Evolutionary conservation across 305 asterid genomes (phyloP).

Genomic region (Caryopteris hybrid): DNA sequence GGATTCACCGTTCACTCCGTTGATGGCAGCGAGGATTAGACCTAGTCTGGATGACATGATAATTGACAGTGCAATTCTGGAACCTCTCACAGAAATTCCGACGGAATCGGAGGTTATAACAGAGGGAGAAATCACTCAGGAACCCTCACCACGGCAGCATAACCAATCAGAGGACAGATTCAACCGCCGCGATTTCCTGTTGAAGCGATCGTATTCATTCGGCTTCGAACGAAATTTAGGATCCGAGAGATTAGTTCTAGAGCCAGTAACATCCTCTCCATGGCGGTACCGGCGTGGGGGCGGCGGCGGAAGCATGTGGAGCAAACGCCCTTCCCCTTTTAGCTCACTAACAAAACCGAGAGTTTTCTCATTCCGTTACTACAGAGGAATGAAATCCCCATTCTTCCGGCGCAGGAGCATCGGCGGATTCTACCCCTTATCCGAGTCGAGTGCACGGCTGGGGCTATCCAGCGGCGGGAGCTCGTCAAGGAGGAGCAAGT

Average conservation of each 20-base stretch:
- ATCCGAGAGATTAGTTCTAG: slow-evolving; percentile 66
- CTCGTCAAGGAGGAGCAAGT: slow-evolving; percentile 72
- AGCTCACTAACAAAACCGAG: slow-evolving; percentile 66
- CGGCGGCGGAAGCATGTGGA: slow-evolving; percentile 68
- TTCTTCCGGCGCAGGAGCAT: slow-evolving; percentile 72
- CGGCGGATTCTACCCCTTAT: slow-evolving; percentile 58
- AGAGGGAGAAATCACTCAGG: slow-evolving; percentile 61
- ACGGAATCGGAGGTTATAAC: slow-evolving; percentile 38
- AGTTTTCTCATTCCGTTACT: slow-evolving; percentile 84
- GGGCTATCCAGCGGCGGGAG: slow-evolving; percentile 56
- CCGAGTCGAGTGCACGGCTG: slow-evolving; percentile 60
- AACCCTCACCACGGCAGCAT: slow-evolving; percentile 50
- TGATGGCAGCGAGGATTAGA: slow-evolving; percentile 82
- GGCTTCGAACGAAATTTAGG: slow-evolving; percentile 84
- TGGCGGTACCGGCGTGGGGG: slow-evolving; percentile 80
- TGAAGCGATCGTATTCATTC: slow-evolving; percentile 91
- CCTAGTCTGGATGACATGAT: slow-evolving; percentile 77
- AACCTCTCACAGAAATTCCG: slow-evolving; percentile 45
- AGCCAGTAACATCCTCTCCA: slow-evolving; percentile 86
- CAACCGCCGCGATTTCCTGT: slow-evolving; percentile 61
- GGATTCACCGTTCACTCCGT: slow-evolving; percentile 77
- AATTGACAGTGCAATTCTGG: slow-evolving; percentile 47
- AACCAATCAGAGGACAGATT: slow-evolving; percentile 54
- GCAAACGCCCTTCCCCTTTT: slow-evolving; percentile 85
- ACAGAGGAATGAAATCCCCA: slow-evolving; percentile 93